phyloP scores from a whole-genome alignment of 257 asterid genomes.

The Mitragyna speciosa region DNA sequence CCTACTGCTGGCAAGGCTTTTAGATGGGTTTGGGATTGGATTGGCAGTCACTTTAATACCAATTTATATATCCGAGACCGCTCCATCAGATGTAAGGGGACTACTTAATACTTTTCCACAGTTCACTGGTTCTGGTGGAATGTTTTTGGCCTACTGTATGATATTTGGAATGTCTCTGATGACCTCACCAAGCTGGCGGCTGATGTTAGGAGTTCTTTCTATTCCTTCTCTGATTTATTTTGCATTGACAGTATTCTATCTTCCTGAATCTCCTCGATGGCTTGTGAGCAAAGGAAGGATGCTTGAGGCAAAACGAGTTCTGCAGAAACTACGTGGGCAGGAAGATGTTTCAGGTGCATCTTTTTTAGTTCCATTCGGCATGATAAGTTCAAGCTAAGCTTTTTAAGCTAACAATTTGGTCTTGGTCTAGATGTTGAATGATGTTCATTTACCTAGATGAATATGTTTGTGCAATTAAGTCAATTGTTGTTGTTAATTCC shows the following conservation, averaged over 20 bases:
- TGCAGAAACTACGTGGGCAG: slow-evolving; percentile 27
- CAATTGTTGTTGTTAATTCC: not conserved
- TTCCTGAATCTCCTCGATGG: slow-evolving; percentile 34
- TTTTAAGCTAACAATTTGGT: too few relatives aligned
- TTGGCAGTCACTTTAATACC: slow-evolving; percentile 23
- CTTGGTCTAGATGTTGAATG: not conserved
- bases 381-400: not conserved
- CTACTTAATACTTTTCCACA: slow-evolving; percentile 26
- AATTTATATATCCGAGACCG: slow-evolving; percentile 25
- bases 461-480: not conserved
- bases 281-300: slow-evolving; percentile 32
- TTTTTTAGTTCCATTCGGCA: slow-evolving; percentile 1
- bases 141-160: slow-evolving; percentile 31
- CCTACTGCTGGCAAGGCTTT: slow-evolving; percentile 23
- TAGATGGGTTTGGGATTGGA: slow-evolving; percentile 26
- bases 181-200: slow-evolving; percentile 26
- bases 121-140: slow-evolving; percentile 23
- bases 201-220: slow-evolving; percentile 28
- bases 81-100: slow-evolving; percentile 30
- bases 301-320: slow-evolving; percentile 28
- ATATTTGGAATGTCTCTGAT: slow-evolving; percentile 29
- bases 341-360: slow-evolving; percentile 29
- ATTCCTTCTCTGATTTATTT: slow-evolving; percentile 21
- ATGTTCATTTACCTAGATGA: not conserved
- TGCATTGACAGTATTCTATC: slow-evolving; percentile 11